Evolutionary conservation across 2,329 filamentous ascomycete species (phyloP), one percentile per base, ranked within the genome.

Genomic region (Penicillium brasilianum): DNA sequence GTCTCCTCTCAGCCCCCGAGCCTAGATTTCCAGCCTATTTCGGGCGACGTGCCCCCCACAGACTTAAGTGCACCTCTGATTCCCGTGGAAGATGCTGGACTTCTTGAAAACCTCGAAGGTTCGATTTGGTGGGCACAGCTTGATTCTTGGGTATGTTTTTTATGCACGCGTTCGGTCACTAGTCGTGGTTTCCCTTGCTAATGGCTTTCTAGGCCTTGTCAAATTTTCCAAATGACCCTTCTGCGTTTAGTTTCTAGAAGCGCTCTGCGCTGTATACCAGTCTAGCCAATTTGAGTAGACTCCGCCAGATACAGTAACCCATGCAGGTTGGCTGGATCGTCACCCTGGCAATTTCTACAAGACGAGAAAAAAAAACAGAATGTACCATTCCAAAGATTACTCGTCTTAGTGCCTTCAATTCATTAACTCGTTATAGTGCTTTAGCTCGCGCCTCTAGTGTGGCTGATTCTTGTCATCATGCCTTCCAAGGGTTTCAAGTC

Each of bases 101-200:
- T 75, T 28, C 60, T 77, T 41, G 74, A 75, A 16, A 76, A 70
- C 22, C 62, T 77, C 7, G 76, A 77, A n/a, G 74, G 74, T 6
- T 75, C 75, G 2, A 63, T 72, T 20, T 77, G 75, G 74, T 77
- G 76, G 75, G 70, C 75, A 14, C 74, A 77, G 30, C 63, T 77
- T 36, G 76, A 77, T 58, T 76, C 75, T 28, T 77, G 75, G 76
- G 76, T 77, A 62, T 59, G 73, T 66, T 5, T 18, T 22, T 2
- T 18, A n/a, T 18, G n/a, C 9, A 18, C 9, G 7, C 28, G 53
- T 50, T 9, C 37, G 1, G 14, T 30, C 25, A 30, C 13, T 34
- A 30, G 56, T 54, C 4, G 14, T 13, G 13, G 41, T 41, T 50
- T 25, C 57, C 68, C 37, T 68, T 55, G 30, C 16, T 61, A 44